A percentile compares a stretch with the other conserved stretches of the same genome.
These are phyloP conservation scores for Moelleriella libera DNA, from an alignment of 2,329 filamentous ascomycete genomes.

Conservation along the genomic window DNA sequence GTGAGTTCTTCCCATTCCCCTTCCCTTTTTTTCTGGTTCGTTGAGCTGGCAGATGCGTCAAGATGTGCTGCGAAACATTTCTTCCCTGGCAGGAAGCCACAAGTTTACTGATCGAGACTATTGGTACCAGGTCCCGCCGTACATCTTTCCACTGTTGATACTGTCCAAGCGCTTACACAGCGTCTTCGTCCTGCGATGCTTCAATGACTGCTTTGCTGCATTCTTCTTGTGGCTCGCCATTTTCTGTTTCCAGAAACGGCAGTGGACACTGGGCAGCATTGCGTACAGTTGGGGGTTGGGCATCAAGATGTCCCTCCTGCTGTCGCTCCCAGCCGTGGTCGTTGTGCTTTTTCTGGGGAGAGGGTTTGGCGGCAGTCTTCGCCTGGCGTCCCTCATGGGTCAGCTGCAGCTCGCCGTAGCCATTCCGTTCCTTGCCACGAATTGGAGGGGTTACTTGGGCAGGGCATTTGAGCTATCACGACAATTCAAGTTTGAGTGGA, in stretches of 20 bases:
- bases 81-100: too few species aligned
- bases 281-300: slow-evolving; percentile 68
- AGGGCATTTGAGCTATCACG: slow-evolving; percentile 84
- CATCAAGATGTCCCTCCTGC: slow-evolving; percentile 88
- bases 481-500: slow-evolving; percentile 94
- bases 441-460: slow-evolving; percentile 58
- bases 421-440: slow-evolving; percentile 53
- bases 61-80: too few species aligned
- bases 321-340: slow-evolving; percentile 70
- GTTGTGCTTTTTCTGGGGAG: slow-evolving; percentile 61
- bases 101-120: too few species aligned
- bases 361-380: slow-evolving; percentile 51
- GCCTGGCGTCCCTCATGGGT: slow-evolving; percentile 55
- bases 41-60: not conserved
- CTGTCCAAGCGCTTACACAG: slow-evolving; percentile 88
- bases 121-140: slow-evolving; percentile 55
- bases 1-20: slow-evolving; percentile 22
- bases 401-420: slow-evolving; percentile 61
- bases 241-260: slow-evolving; percentile 57
- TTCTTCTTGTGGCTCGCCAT: slow-evolving; percentile 76
- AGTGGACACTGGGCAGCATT: slow-evolving; percentile 60
- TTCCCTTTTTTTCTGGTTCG: not conserved
- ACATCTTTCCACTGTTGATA: slow-evolving; percentile 72
- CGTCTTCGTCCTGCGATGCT: slow-evolving; percentile 81
- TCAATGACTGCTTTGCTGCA: slow-evolving; percentile 88